Percentiles rank a stretch among this genome's conserved stretches.
Conservation (phyloP, 176 grass and related monocot species). For the Paspalum vaginatum region DNA sequence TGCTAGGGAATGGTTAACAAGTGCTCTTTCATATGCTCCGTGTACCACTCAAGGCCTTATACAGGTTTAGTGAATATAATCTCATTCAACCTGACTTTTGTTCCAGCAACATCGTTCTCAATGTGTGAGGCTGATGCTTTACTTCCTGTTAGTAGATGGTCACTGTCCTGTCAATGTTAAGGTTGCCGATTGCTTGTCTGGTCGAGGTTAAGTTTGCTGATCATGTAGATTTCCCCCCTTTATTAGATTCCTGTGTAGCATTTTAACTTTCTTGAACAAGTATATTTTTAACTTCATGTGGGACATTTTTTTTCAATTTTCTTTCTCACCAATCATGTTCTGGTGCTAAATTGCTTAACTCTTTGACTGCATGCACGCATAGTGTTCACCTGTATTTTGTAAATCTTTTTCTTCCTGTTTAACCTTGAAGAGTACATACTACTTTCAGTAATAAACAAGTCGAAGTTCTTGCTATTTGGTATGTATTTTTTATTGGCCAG, state of each 20-base stretch:
- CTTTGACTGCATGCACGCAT: constrained; percentile 2
- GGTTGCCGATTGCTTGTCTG: constrained; percentile 36
- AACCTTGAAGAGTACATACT: constrained; percentile 10
- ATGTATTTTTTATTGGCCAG: not conserved
- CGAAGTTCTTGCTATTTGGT: not conserved
- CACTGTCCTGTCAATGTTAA: constrained; percentile 43
- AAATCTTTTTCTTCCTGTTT: not conserved
- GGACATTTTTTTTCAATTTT: constrained; percentile 20
- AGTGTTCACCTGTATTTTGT: not conserved
- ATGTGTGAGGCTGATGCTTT: constrained; percentile 34
- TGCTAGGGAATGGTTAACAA: constrained; percentile 96
- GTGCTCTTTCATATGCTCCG: constrained; percentile 95
- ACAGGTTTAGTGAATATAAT: constrained; percentile 70
- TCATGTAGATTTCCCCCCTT: constrained; percentile 34
- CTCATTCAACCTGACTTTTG: constrained; percentile 28
- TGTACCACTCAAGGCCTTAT: constrained; percentile 98
- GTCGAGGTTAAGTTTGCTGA: constrained; percentile 39
- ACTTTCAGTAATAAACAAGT: constrained; percentile 31
- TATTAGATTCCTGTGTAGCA: constrained; percentile 19
- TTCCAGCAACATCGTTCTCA: constrained; percentile 34
- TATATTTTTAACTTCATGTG: constrained; percentile 20
- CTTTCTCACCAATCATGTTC: constrained; percentile 3
- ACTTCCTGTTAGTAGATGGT: constrained; percentile 45
- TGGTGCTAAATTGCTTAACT: constrained; percentile 13
- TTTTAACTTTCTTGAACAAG: not conserved